phyloP scores from a whole-genome alignment of 2,329 filamentous ascomycete genomes.

The Scleromitrula shiraiana region DNA sequence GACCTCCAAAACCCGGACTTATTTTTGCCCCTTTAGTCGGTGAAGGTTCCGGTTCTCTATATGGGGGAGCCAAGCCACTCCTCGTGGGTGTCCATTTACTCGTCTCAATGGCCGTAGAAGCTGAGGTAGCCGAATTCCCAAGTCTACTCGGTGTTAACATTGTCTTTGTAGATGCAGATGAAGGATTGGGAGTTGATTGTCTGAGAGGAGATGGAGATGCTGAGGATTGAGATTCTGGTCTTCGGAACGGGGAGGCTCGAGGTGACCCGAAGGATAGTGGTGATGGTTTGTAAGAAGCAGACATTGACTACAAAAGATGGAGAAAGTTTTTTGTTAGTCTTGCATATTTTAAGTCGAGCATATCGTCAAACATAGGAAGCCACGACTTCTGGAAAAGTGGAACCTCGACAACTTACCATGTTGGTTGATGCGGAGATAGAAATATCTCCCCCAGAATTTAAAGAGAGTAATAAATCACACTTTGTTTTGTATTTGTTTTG shows the following conservation, averaged over 20 bases:
- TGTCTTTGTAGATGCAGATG: conserved; percentile 49
- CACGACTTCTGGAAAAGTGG: conserved; percentile 8
- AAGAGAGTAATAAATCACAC: background rate
- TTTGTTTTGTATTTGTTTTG: background rate
- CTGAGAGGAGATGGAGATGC: conserved; percentile 59
- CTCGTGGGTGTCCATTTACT: conserved; percentile 25
- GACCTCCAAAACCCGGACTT: conserved; percentile 25
- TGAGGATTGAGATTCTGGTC: conserved; percentile 48
- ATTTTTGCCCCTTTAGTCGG: conserved; percentile 26
- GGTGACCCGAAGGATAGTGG: conserved; percentile 65
- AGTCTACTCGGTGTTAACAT: conserved; percentile 34
- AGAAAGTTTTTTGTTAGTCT: conserved; percentile 2
- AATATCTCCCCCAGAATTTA: background rate
- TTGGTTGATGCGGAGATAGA: conserved; percentile 7
- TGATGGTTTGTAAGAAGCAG: conserved; percentile 58
- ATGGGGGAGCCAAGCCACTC: conserved; percentile 28
- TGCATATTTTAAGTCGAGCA: conserved; percentile 4
- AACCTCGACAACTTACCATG: conserved; percentile 10
- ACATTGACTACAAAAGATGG: conserved; percentile 17
- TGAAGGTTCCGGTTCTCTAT: conserved; percentile 28
- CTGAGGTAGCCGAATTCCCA: conserved; percentile 33
- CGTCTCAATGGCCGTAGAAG: conserved; percentile 27
- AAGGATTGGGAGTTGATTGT: conserved; percentile 51
- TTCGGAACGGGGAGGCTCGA: conserved; percentile 57
- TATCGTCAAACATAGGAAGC: conserved; percentile 4